Evolutionary conservation across 306 rosid species (phyloP).

Genomic region (Pueraria montana): DNA sequence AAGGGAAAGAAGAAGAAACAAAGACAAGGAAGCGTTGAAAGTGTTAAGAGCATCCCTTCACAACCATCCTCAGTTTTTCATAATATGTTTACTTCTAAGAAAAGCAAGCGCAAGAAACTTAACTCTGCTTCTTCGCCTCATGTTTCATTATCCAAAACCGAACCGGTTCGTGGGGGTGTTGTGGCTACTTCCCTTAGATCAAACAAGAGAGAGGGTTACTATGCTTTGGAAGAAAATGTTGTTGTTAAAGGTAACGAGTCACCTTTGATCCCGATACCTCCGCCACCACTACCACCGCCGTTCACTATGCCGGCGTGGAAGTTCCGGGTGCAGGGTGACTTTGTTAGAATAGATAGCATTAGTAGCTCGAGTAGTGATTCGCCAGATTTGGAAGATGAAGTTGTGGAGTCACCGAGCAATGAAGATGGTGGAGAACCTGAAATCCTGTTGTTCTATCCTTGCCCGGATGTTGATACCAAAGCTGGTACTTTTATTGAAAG

Average conservation of each 20-base stretch:
- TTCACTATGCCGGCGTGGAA: constrained; percentile 67
- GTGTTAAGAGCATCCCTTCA: constrained; percentile 56
- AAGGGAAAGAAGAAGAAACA: constrained; percentile 73
- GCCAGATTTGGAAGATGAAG: constrained; percentile 66
- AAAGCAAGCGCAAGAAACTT: constrained; percentile 59
- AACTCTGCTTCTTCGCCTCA: constrained; percentile 41
- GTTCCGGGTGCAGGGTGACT: constrained; percentile 74
- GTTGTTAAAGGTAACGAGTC: constrained; percentile 61
- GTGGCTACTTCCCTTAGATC: constrained; percentile 40
- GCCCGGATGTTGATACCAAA: constrained; percentile 84
- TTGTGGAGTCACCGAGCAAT: constrained; percentile 53
- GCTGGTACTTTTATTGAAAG: constrained; percentile 80
- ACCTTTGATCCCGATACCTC: constrained; percentile 67
- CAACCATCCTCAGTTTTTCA: constrained; percentile 66
- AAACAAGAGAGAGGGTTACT: constrained; percentile 45
- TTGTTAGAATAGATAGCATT: constrained; percentile 72
- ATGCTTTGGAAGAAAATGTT: constrained; percentile 42
- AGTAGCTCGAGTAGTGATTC: constrained; percentile 67
- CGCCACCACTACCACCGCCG: constrained; percentile 76
- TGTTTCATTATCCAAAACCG: constrained; percentile 53
- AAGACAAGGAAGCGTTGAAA: constrained; percentile 71
- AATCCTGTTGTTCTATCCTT: constrained; percentile 61
- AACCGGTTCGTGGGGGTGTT: constrained; percentile 31
- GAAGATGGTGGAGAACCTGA: constrained; percentile 51
- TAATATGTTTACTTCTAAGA: constrained; percentile 61